These are phyloP conservation scores for Gynandropsis gynandra DNA, from an alignment of 345 rosid genomes.

Conservation along the genomic window DNA sequence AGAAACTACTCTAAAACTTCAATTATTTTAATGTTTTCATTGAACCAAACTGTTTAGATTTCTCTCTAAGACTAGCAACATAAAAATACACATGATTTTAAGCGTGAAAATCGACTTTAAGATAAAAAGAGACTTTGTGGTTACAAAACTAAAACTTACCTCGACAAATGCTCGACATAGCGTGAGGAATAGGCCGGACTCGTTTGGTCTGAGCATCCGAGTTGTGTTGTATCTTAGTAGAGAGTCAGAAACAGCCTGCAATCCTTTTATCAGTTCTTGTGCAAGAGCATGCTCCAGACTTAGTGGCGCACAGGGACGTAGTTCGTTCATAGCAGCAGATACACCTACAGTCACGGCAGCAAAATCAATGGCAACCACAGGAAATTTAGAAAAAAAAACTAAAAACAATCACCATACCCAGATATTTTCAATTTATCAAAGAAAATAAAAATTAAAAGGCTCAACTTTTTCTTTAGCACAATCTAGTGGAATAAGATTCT, in stretches of 20 bases:
- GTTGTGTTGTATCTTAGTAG: constrained; percentile 77
- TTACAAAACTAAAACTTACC: no score
- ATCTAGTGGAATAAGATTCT: no score
- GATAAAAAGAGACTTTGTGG: constrained; percentile 12
- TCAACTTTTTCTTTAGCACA: no score
- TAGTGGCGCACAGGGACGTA: constrained; percentile 85
- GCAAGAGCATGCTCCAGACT: constrained; percentile 73
- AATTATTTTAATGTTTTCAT: neutral
- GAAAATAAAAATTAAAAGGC: no score
- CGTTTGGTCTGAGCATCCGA: constrained; percentile 84
- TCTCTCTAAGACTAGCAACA: no score
- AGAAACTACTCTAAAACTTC: neutral
- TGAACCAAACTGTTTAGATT: constrained; percentile 1
- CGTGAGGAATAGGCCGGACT: constrained; percentile 72
- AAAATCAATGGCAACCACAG: constrained; percentile 1
- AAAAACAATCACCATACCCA: neutral
- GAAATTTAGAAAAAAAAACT: constrained; percentile 1
- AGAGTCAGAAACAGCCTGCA: constrained; percentile 77
- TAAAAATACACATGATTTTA: constrained; percentile 12
- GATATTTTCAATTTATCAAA: neutral
- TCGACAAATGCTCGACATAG: constrained; percentile 87
- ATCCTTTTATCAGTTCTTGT: constrained; percentile 69
- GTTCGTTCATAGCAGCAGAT: constrained; percentile 86
- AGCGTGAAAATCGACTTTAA: neutral
- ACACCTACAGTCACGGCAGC: constrained; percentile 45